Base-by-base conservation (phyloP, 2,329 filamentous ascomycete species). In the Penicillium crustosum region DNA sequence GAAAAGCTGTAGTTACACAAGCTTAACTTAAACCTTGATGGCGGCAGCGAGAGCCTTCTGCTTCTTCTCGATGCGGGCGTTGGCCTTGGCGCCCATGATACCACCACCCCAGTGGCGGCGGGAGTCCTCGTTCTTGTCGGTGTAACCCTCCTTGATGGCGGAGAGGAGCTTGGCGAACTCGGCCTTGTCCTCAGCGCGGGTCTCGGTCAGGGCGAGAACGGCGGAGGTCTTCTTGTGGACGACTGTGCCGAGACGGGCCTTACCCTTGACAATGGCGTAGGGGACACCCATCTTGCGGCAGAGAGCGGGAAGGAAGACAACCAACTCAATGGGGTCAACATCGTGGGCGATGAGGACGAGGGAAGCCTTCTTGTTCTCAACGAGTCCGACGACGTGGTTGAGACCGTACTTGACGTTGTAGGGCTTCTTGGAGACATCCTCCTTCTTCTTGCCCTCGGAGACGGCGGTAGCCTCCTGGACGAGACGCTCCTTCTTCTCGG, bases 271-370 rank as follows among this genome's bases (percentile, higher is more conserved):
- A 73, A 99, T 97, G 77, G 93, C 94, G 81, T 97, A 99, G 67
- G 95, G 94, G 72, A 97, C 89, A 83, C 95, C 95, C 93, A 99
- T 99, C 91, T 99, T 99, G 82, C 93, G 90, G 91, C 94, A 99
- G 71, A 99, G 90, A 75, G 94, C 93, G 70, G 94, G 94, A 66
- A 99, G 88, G 90, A 96, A 99, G 82, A 99, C 91, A 75, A 99
- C 95, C 73, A 99, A 84, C 87, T 99, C 94, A 77, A 99, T 99
- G 74, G 94, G 94, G 86, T 99, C 94, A 73, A 99, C 95, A 78
- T 99, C 94, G 84, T 99, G 96, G 80, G 94, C 91, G 79, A 99
- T 99, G 72, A 99, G 88, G 77, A 99, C 95, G 68, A 99, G 87
- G 65, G 91, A 88, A 68, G 94, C 93, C 89, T 99, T 99, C 91